phyloP scores from a whole-genome alignment of 1,284 basidiomycete species.

The Leccinum discolor region DNA sequence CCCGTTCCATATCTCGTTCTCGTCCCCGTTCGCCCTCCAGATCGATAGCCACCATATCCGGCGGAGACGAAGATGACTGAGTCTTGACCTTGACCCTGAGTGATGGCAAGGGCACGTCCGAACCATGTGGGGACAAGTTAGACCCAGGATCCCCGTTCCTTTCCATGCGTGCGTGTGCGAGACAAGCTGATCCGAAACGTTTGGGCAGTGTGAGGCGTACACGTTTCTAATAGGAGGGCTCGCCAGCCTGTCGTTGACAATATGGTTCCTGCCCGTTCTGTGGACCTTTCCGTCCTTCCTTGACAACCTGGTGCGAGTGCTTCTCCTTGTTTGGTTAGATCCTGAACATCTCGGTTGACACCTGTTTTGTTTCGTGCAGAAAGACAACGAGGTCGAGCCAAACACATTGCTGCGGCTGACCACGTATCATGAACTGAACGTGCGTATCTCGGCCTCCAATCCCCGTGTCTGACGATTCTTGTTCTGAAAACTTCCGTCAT shows the following conservation, averaged over 20 bases:
- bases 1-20: neutral
- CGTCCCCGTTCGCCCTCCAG: too few relatives aligned
- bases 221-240: constrained; percentile 68
- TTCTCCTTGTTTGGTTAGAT: neutral
- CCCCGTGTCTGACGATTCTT: neutral
- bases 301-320: constrained; percentile 20
- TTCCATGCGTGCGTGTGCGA: neutral
- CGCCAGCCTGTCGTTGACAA: constrained; percentile 64
- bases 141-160: neutral
- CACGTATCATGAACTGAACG: constrained; percentile 79
- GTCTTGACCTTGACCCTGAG: too few relatives aligned
- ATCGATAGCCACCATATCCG: too few relatives aligned
- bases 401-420: constrained; percentile 67
- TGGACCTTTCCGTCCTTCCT: constrained; percentile 70
- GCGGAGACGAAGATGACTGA: too few relatives aligned
- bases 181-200: constrained; percentile 6
- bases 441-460: constrained; percentile 34
- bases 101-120: neutral
- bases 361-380: constrained; percentile 28
- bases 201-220: constrained; percentile 61
- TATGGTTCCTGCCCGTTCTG: constrained; percentile 73
- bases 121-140: constrained; percentile 28
- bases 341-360: neutral
- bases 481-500: neutral
- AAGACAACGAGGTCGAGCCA: constrained; percentile 56